These are phyloP conservation scores for Juncus inflexus DNA, from an alignment of 176 grass and related monocot genomes.

Conservation along the genomic window DNA sequence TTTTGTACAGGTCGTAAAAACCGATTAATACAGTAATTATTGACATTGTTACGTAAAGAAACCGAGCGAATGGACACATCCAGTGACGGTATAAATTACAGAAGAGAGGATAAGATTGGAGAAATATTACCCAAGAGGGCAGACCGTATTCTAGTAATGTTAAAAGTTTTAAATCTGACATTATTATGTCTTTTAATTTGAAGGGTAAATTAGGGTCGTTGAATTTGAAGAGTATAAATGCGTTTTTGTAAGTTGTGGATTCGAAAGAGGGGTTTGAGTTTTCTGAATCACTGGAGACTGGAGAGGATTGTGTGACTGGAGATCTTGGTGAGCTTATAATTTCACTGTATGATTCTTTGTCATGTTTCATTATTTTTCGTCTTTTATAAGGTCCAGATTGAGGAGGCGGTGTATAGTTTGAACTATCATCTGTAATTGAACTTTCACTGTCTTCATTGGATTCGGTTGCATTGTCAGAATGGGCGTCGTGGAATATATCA, in stretches of 20 bases:
- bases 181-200: conserved; percentile 71
- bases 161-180: conserved; percentile 78
- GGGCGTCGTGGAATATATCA: conserved; percentile 82
- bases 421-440: conserved; percentile 27
- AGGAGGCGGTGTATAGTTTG: conserved; percentile 55
- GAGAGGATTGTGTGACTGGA: conserved; percentile 43
- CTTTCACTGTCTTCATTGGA: conserved; percentile 24
- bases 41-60: conserved; percentile 84
- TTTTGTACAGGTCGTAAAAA: conserved; percentile 99
- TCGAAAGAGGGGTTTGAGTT: conserved; percentile 27
- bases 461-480: conserved; percentile 33
- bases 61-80: conserved; percentile 94
- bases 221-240: conserved; percentile 85
- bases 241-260: conserved; percentile 65
- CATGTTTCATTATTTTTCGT: conserved; percentile 64
- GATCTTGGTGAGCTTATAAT: conserved; percentile 58
- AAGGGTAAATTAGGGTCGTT: conserved; percentile 76
- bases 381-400: conserved; percentile 77
- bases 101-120: conserved; percentile 94
- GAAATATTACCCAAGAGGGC: conserved; percentile 95
- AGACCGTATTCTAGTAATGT: conserved; percentile 89
- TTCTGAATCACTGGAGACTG: conserved; percentile 44
- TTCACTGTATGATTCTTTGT: conserved; percentile 71
- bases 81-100: conserved; percentile 94
- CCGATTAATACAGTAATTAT: conserved; percentile 87